Percentiles rank a stretch among this genome's conserved stretches.
phyloP scores from a whole-genome alignment of 495 filamentous ascomycete genomes.

The Chlorociboria aeruginascens region DNA sequence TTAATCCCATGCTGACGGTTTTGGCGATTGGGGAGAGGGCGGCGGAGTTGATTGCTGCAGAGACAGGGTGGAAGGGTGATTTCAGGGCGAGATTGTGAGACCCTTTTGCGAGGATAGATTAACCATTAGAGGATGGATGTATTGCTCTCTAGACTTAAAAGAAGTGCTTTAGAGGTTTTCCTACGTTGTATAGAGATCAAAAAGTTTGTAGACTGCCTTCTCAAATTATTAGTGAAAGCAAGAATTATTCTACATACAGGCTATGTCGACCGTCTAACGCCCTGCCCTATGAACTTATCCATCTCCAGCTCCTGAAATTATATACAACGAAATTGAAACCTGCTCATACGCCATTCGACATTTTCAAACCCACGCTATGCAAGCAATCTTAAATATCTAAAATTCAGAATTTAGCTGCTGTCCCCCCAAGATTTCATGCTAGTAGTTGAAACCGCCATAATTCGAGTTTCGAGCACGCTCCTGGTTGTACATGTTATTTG shows the following conservation, averaged over 20 bases:
- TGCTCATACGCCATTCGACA: constrained; percentile 6
- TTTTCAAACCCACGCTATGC: constrained; percentile 10
- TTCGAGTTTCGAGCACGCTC: constrained; percentile 14
- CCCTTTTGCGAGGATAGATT: background rate
- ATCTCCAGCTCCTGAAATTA: background rate
- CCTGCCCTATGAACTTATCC: background rate
- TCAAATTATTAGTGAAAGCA: background rate
- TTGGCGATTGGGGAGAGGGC: constrained; percentile 53
- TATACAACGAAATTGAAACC: background rate
- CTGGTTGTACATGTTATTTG: constrained; percentile 4
- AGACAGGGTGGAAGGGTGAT: constrained; percentile 22
- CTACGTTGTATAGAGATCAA: background rate
- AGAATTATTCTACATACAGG: constrained; percentile 6
- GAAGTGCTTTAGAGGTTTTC: too few relatives aligned
- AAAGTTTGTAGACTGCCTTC: background rate
- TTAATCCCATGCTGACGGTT: constrained; percentile 53
- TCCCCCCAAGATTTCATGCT: too few relatives aligned
- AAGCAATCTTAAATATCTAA: background rate
- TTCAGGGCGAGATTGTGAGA: constrained; percentile 7
- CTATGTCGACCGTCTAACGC: background rate
- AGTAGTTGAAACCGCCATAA: constrained; percentile 21
- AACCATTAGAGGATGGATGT: too few relatives aligned
- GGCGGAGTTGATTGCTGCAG: constrained; percentile 46
- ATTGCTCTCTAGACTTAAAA: too few relatives aligned
- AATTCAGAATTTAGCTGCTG: background rate